These are phyloP conservation scores for Durotheca rogersii DNA, from an alignment of 495 filamentous ascomycete species.

Conservation along the genomic window DNA sequence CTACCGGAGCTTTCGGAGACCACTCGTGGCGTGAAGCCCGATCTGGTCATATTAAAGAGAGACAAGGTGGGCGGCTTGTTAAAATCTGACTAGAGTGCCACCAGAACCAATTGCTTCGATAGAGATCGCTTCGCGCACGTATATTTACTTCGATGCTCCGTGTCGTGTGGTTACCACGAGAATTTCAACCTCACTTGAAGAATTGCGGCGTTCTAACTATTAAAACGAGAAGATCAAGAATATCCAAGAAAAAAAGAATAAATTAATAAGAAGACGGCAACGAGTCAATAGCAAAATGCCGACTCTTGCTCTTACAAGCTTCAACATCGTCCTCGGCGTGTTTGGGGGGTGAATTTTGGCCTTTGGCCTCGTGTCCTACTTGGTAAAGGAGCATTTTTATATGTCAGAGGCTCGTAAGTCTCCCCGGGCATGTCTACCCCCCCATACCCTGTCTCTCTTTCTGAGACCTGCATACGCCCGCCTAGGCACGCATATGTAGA, in stretches of 20 bases:
- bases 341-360: slow-evolving; percentile 85
- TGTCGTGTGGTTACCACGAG: slow-evolving; percentile 36
- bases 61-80: slow-evolving; percentile 27
- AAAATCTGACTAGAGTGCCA: slow-evolving; percentile 4
- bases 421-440: background rate
- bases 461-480: background rate
- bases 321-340: slow-evolving; percentile 83
- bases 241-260: no score
- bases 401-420: slow-evolving; percentile 83
- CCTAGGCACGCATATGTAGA: background rate
- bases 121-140: slow-evolving; percentile 40
- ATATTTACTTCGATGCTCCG: slow-evolving; percentile 33
- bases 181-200: slow-evolving; percentile 42
- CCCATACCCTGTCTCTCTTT: background rate
- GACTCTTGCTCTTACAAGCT: slow-evolving; percentile 73
- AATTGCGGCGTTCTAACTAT: background rate
- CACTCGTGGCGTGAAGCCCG: no score
- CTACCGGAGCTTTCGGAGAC: slow-evolving; percentile 1
- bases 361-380: slow-evolving; percentile 85
- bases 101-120: slow-evolving; percentile 49
- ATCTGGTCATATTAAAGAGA: slow-evolving; percentile 3
- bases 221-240: no score
- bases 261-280: no score
- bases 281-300: slow-evolving; percentile 76
- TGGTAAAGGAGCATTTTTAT: slow-evolving; percentile 87